Evolutionary conservation across 192 early-diverging fungal species (phyloP), one percentile per base, ranked within the genome.

Genomic region (Helicostylum pulchrum): DNA sequence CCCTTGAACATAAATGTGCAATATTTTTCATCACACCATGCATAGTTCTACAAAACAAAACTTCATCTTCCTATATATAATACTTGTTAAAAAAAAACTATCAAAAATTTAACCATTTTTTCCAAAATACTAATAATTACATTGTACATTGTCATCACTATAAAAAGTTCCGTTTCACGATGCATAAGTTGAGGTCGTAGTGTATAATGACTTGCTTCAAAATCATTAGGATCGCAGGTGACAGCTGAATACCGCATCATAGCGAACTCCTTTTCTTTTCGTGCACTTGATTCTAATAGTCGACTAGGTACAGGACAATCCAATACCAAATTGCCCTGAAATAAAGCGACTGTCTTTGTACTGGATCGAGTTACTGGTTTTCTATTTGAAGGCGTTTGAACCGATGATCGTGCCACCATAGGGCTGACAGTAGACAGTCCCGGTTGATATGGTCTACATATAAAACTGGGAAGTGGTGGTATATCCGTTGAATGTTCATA

Each of bases 241-340:
- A 86, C 90, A 15, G 95, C 92, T 4, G 96, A 95, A 78, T 99
- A 99, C 23, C 96, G 85, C 84, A 95, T 87, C 70, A 93, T 83
- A n/a, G 88, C 90, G 61, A 95, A 94, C 76, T 98, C 95, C 52
- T 83, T 87, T 0, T 86, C 77, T 65, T 80, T 79, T 20, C 78
- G 73, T 67, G 80, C 77, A 42, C 77, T 81, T 15, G 67, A 66
- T 21, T 79, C 64, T 34, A 89, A 64, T 34, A 92, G 77, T n/a
- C 79, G 77, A 7, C 66, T 64, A 12, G 90, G 90, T 15, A 90
- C 87, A 14, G 87, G 87, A 50, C 84, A 84, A 72, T 92, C 88
- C 1, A 92, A 64, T 6, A 92, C 84, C 34, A 92, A 68, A 72
- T 92, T 89, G 32, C 90, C 90, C 0, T 84, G 77, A 7, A 84